Conservation (phyloP, 2,329 filamentous ascomycete genomes). For the Drechslerella stenobrocha region DNA sequence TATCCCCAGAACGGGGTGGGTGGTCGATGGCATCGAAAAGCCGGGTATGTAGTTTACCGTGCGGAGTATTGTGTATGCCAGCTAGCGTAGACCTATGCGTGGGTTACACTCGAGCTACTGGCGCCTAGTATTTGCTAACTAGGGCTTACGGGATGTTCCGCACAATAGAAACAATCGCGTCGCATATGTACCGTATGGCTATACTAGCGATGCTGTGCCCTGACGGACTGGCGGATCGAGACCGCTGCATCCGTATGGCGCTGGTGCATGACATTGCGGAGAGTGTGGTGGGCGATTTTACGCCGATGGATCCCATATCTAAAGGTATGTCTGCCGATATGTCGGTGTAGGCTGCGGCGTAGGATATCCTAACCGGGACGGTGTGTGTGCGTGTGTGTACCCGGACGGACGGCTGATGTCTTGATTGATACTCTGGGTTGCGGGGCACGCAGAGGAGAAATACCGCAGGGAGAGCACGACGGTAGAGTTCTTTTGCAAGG, state of each 20-base stretch:
- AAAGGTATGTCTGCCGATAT: conserved; percentile 34
- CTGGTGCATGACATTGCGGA: conserved; percentile 47
- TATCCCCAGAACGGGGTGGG: conserved; percentile 40
- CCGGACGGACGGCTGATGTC: neutral
- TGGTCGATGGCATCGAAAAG: conserved; percentile 33
- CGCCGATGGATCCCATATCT: conserved; percentile 37
- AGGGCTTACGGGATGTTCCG: neutral
- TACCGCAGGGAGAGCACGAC: conserved; percentile 40
- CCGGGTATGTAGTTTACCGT: conserved; percentile 14
- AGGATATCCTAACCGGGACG: too few species aligned
- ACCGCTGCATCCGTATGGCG: conserved; percentile 32
- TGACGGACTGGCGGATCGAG: conserved; percentile 12
- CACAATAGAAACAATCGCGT: conserved; percentile 39
- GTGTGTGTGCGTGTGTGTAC: too few species aligned
- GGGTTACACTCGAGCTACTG: too few species aligned
- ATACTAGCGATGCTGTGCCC: conserved; percentile 43
- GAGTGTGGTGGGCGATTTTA: conserved; percentile 44
- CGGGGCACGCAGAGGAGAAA: conserved; percentile 21
- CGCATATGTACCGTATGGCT: conserved; percentile 44
- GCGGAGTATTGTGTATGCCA: too few species aligned
- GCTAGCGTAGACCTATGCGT: too few species aligned
- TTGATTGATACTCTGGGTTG: neutral
- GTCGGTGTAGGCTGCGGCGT: too few species aligned
- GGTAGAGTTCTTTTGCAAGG: conserved; percentile 33
- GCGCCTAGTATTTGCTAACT: neutral